These are phyloP conservation scores for Spirogloea muscicola DNA, from an alignment of 139 green algal species.

Conservation along the genomic window DNA sequence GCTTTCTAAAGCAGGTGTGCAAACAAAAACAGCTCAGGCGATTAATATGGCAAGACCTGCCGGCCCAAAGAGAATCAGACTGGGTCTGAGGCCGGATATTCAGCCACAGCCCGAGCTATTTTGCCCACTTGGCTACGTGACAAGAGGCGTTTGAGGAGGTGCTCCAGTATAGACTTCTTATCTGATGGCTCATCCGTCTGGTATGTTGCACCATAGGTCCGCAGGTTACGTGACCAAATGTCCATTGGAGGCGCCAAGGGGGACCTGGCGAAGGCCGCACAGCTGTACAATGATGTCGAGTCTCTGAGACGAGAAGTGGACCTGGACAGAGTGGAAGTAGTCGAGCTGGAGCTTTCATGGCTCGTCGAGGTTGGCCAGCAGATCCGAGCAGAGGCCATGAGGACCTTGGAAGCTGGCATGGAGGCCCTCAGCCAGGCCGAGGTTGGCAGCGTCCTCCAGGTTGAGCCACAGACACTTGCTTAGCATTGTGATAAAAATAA, in stretches of 20 bases:
- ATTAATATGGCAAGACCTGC: too few species aligned
- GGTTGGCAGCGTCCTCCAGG: conserved; percentile 47
- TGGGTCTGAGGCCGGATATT: too few species aligned
- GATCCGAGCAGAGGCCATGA: conserved; percentile 42
- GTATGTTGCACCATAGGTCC: conserved; percentile 19
- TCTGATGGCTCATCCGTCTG: too few species aligned
- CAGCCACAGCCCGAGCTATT: too few species aligned
- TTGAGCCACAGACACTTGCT: too few species aligned
- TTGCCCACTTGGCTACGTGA: too few species aligned
- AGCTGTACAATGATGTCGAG: conserved; percentile 43
- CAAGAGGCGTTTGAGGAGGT: too few species aligned
- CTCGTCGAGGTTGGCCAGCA: conserved; percentile 34
- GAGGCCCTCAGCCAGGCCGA: conserved; percentile 44
- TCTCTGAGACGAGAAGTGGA: conserved; percentile 28
- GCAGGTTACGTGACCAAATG: conserved; percentile 2
- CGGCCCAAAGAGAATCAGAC: too few species aligned
- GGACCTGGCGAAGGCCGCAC: conserved; percentile 43
- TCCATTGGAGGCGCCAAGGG: background rate
- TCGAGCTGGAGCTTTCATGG: conserved; percentile 38
- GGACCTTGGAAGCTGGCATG: conserved; percentile 32
- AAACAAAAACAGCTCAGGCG: too few species aligned
- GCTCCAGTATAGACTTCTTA: too few species aligned
- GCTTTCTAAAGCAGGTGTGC: conserved; percentile 26
- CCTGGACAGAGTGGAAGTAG: conserved; percentile 43
- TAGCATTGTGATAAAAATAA: too few species aligned